Evolutionary conservation across 805 yeast genomes (phyloP), one percentile per base, ranked within the genome.

Genomic region (Helenozyma baotianmanensis): DNA sequence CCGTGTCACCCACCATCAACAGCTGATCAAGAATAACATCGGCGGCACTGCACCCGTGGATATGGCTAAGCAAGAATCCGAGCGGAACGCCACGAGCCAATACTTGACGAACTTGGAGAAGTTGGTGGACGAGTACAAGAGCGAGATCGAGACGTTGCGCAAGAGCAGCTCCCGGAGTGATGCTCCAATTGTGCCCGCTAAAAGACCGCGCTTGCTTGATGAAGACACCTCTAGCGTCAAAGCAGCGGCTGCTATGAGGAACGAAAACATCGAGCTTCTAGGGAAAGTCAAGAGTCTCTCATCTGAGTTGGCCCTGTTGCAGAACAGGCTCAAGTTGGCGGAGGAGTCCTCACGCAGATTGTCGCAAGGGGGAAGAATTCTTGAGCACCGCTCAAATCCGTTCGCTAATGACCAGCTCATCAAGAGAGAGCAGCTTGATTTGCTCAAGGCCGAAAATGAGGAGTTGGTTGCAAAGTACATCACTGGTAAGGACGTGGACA

Each of bases 321-420:
- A 64, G 9, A 55, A 58, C 12, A 71, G 70, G 31, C 30, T 62
- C 23, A 48, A 60, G 2, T 40, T 62, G 18, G 32, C 48, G 4
- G 41, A 47, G 13, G 27, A 37, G n/a, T 35, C 52, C 13, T 8
- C 33, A 7, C 53, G 54, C 27, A 43, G 42, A 21, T 39, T 48
- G 8, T 42, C 53, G 18, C 25, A 21, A 3, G 18, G 25, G 6
- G 39, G 68, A 2, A 69, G 78, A 32, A 67, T 85, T 2, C 53
- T 86, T 10, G 82, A 82, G 52, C 56, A 83, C 36, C 68, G 80
- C 28, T 69, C 74, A 21, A 84, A 81, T 51, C 94, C 95, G 2
- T 68, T 79, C 10, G 35, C 68, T 2, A 64, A 64, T 11, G 81
- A 80, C 42, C 89, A 84, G 50, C 54, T 68, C n/a, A 62, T 80